These are phyloP conservation scores for Panaeolus papilionaceus DNA, from an alignment of 768 basidiomycete species.

Conservation along the genomic window DNA sequence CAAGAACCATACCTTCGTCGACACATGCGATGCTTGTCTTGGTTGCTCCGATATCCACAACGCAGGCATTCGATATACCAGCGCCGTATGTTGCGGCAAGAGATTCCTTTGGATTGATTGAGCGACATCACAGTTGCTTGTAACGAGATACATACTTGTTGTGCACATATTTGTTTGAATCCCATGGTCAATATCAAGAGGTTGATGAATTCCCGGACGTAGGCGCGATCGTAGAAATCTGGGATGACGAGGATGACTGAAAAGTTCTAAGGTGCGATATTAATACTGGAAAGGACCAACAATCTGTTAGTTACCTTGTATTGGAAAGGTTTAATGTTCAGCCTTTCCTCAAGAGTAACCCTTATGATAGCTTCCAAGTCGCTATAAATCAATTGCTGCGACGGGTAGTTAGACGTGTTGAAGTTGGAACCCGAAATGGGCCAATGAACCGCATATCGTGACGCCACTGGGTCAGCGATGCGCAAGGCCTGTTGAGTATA, in stretches of 20 bases:
- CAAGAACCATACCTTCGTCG: constrained; percentile 88
- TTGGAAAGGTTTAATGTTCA: constrained; percentile 57
- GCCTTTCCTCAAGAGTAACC: constrained; percentile 61
- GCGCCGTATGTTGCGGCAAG: constrained; percentile 94
- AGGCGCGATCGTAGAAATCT: constrained; percentile 87
- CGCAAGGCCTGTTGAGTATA: constrained; percentile 61
- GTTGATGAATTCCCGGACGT: constrained; percentile 79
- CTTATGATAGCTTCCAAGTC: constrained; percentile 80
- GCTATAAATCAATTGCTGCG: constrained; percentile 70
- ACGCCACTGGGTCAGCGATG: constrained; percentile 68
- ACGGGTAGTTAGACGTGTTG: constrained; percentile 81
- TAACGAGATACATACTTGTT: constrained; percentile 65
- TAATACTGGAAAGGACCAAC: background rate
- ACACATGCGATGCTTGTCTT: constrained; percentile 90
- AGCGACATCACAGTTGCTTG: background rate
- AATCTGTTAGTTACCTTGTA: constrained; percentile 59
- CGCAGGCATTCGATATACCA: constrained; percentile 93
- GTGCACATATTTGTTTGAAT: constrained; percentile 91
- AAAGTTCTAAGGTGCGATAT: constrained; percentile 64
- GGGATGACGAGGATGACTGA: constrained; percentile 91
- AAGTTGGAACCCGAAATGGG: constrained; percentile 85
- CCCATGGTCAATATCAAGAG: constrained; percentile 80
- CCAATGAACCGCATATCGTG: constrained; percentile 80
- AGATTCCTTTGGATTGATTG: constrained; percentile 67
- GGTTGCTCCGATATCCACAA: constrained; percentile 92